Base-by-base conservation (phyloP, 2,329 filamentous ascomycete species). In the Aspergillus transmontanensis region DNA sequence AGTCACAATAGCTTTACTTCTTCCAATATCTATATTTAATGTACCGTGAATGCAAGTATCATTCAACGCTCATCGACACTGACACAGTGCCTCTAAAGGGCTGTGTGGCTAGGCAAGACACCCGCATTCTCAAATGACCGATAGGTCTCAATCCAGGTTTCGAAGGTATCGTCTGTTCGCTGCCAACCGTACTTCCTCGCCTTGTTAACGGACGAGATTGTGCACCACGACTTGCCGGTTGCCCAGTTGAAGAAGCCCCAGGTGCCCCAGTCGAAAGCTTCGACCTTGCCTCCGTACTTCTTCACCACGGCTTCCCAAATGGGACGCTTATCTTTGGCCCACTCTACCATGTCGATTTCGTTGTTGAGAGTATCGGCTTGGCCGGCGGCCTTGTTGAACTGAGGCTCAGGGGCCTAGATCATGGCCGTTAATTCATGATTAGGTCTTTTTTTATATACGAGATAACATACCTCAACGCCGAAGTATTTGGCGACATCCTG, bases 211-310 rank as follows among this genome's bases (percentile, higher is more conserved):
- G 67, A 70, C 2, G 61, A 68, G 6, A 69, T 61, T 2, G 71
- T 69, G 16, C 56, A 43, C 72, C 71, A 73, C 0, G 64, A 65
- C 59, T 70, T 69, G 2, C 67, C 68, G 1, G 57, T 66, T 1
- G 61, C 64, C 68, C 69, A 70, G 46, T 74, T 64, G 16, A 71
- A 69, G 57, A 72, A 71, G 0, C 61, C 63, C 71, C 70, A 73
- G 2, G 70, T 72, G 1, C 64, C 71, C 66, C 66, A 70, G n/a
- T 71, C 69, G 55, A 73, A 75, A 0, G 70, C 67, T 30, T 71
- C 65, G 2, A 57, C 32, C 7, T 64, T 65, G 1, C 68, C 70
- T 16, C 71, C 70, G 16, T 71, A 68, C 54, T 66, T 72, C 28
- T 59, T 59, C 5, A 65, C 61, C 21, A 72, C 57, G 0, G n/a